Evolutionary conservation across 2,329 filamentous ascomycete genomes (phyloP), one percentile per base, ranked within the genome.

Genomic region (Aureobasidium sp.): DNA sequence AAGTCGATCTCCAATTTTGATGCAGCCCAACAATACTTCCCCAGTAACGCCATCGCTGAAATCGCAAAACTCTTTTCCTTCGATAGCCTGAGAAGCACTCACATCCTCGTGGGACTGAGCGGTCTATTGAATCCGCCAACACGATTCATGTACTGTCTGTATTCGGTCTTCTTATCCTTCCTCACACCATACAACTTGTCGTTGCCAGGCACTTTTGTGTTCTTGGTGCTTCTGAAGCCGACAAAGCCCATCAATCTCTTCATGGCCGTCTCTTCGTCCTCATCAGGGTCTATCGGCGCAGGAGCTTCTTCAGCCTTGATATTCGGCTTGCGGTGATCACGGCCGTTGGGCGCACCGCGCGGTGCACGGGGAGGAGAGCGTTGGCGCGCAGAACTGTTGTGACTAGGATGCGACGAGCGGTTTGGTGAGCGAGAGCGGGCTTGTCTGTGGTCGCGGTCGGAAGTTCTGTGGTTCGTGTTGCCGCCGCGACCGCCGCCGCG

Each of bases 141-240:
- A 62, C 89, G 83, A 71, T 94, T 94, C 85, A 99, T 99, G 76
- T 99, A 99, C 82, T 99, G 94, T 68, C 94, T 83, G 72, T 97
- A 97, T 79, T 95, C 85, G 15, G 87, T 89, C 84, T 91, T 92
- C 85, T 96, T 97, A 77, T 94, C 91, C 81, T 94, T 97, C 67
- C 87, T 81, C 58, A 97, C 86, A 0, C 81, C 90, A 61, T 89
- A 92, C 45, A 87, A 85, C 71, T 91, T 75, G 55, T 81, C 86
- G 72, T 99, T 99, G 1, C 94, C 94, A 0, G 84, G 82, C 1
- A 99, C 87, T 72, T 97, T 95, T 61, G 88, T 91, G 64, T 89
- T 86, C 76, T 97, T 95, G 22, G 94, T 97, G 27, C 85, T 87
- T 63, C 86, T 87, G 76, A 97, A 99, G 0, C 83, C 84, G 20